A percentile compares a stretch with the other conserved stretches of the same genome.
phyloP scores from a whole-genome alignment of 148 eudicot genomes.

The Camellia sinensis region DNA sequence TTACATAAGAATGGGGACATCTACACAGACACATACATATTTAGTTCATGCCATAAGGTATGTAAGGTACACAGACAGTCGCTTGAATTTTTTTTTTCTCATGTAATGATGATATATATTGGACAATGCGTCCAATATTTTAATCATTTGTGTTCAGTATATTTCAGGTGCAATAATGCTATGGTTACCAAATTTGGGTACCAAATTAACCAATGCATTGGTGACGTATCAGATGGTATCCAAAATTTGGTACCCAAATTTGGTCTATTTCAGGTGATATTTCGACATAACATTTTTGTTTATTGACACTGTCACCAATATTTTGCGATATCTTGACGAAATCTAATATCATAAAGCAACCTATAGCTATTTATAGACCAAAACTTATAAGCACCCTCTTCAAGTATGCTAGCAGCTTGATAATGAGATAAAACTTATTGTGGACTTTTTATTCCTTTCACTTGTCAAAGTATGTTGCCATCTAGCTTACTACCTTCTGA shows the following conservation, averaged over 20 bases:
- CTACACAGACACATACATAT: not conserved
- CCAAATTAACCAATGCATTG: too few relatives aligned
- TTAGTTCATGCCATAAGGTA: too few relatives aligned
- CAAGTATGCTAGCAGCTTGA: not conserved
- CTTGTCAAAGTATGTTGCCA: not conserved
- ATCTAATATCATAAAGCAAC: not conserved
- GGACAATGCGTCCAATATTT: not conserved
- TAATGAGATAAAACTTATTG: not conserved
- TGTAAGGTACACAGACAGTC: too few relatives aligned
- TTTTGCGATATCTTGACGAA: not conserved
- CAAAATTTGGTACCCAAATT: too few relatives aligned
- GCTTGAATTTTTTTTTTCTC: not conserved
- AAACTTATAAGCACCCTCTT: not conserved
- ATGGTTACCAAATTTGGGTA: too few relatives aligned
- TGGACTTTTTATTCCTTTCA: not conserved
- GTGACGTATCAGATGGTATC: too few relatives aligned
- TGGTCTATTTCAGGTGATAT: not conserved
- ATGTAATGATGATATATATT: not conserved
- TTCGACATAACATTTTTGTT: not conserved
- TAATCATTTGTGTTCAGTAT: not conserved
- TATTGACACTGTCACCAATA: not conserved
- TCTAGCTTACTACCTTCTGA: slow-evolving; percentile 9
- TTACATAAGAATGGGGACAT: not conserved
- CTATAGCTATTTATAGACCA: not conserved
- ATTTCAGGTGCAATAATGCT: too few relatives aligned